Evolutionary conservation across 768 basidiomycete species (phyloP).

Genomic region (Obba rivulosa): DNA sequence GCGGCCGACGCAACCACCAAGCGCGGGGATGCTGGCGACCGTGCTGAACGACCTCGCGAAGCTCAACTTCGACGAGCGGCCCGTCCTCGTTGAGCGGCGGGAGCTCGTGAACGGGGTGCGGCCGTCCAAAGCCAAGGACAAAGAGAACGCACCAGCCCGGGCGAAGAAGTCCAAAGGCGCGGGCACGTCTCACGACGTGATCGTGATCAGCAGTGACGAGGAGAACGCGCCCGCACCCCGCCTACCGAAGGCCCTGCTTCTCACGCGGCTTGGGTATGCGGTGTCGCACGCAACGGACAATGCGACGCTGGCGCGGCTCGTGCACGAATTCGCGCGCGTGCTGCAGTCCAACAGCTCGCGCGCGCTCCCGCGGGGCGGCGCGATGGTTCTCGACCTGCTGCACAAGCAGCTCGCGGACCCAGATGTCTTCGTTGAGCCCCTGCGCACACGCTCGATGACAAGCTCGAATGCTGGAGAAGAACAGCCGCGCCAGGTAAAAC

Average conservation of each 20-base stretch:
- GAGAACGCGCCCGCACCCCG: slow-evolving; percentile 27
- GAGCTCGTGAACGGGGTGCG: slow-evolving; percentile 38
- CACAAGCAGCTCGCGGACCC: slow-evolving; percentile 70
- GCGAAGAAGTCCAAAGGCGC: slow-evolving; percentile 13
- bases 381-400: slow-evolving; percentile 62
- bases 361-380: slow-evolving; percentile 65
- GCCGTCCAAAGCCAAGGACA: slow-evolving; percentile 21
- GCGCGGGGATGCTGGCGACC: slow-evolving; percentile 37
- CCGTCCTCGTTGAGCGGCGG: slow-evolving; percentile 39
- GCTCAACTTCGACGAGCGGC: slow-evolving; percentile 48
- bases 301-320: slow-evolving; percentile 42
- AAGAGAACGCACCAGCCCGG: slow-evolving; percentile 7
- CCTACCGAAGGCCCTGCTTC: slow-evolving; percentile 47
- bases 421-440: slow-evolving; percentile 50
- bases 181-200: slow-evolving; percentile 22
- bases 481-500: slow-evolving; percentile 46
- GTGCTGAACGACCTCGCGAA: slow-evolving; percentile 58
- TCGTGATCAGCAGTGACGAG: slow-evolving; percentile 42
- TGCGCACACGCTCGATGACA: slow-evolving; percentile 34
- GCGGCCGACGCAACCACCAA: slow-evolving; percentile 5
- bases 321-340: slow-evolving; percentile 56
- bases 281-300: slow-evolving; percentile 50
- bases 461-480: slow-evolving; percentile 31
- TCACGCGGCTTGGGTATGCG: slow-evolving; percentile 41
- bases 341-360: slow-evolving; percentile 62